Conservation (phyloP, 2,329 filamentous ascomycete species). For the Trichophyton equinum region DNA sequence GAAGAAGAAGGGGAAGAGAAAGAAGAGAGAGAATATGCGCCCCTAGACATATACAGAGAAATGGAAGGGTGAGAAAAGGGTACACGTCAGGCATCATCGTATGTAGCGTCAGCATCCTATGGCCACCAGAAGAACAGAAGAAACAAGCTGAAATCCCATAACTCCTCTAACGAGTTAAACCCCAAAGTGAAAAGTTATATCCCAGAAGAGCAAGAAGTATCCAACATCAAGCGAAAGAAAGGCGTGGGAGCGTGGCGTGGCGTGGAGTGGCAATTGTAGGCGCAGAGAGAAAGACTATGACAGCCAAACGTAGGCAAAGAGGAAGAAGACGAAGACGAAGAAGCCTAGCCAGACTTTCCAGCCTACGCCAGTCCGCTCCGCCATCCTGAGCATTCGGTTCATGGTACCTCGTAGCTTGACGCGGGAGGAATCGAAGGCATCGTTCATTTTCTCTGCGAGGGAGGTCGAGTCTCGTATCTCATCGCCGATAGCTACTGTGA, state of each 20-base stretch:
- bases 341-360: conserved; percentile 92
- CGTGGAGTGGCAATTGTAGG: not conserved
- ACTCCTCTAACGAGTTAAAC: not conserved
- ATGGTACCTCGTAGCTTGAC: conserved; percentile 77
- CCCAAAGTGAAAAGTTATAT: conserved; percentile 1
- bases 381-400: conserved; percentile 95
- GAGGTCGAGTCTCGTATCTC: conserved; percentile 86
- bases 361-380: conserved; percentile 80
- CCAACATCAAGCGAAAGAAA: not conserved
- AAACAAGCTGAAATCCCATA: not conserved
- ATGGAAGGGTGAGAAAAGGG: not conserved
- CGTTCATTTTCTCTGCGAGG: conserved; percentile 90
- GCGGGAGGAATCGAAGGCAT: conserved; percentile 76
- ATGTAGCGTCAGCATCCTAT: not conserved
- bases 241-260: not conserved
- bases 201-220: not conserved
- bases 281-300: conserved; percentile 41
- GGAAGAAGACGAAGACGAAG: conserved; percentile 64
- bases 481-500: conserved; percentile 85
- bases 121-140: not conserved
- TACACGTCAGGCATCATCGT: not conserved
- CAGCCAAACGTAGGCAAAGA: conserved; percentile 91
- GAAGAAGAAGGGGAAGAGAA: not conserved
- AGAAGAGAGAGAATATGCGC: not conserved
- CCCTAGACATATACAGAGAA: not conserved